Evolutionary conservation across 2,329 filamentous ascomycete genomes (phyloP).

Genomic region (Ophiostoma himal-ulmi): DNA sequence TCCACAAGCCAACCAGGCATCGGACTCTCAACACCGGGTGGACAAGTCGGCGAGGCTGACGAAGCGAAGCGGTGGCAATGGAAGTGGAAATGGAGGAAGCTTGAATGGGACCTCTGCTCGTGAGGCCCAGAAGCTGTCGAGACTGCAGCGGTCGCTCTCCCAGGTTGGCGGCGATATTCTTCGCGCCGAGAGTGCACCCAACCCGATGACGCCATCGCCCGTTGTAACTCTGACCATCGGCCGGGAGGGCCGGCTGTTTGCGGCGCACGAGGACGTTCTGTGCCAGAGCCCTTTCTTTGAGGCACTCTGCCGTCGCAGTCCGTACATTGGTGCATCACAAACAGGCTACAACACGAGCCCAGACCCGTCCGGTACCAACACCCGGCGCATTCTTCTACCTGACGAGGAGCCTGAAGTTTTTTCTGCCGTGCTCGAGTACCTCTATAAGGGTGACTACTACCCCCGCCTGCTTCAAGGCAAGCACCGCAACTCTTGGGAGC

Average conservation of each 20-base stretch:
- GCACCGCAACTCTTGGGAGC: constrained; percentile 79
- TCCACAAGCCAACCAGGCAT: constrained; percentile 49
- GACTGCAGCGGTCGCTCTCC: constrained; percentile 78
- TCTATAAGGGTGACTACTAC: constrained; percentile 96
- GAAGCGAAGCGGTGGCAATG: constrained; percentile 47
- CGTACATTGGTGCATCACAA: constrained; percentile 15
- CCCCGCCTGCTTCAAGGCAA: constrained; percentile 83
- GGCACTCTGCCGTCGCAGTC: constrained; percentile 51
- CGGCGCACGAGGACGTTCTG: constrained; percentile 89
- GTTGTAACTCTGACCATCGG: constrained; percentile 86
- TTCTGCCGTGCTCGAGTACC: constrained; percentile 88
- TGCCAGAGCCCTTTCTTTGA: constrained; percentile 80
- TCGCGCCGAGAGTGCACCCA: constrained; percentile 30
- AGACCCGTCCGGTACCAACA: constrained; percentile 50
- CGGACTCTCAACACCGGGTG: constrained; percentile 53
- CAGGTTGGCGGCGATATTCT: constrained; percentile 35
- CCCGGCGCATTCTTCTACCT: constrained; percentile 67
- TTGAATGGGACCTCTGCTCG: constrained; percentile 41
- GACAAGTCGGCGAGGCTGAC: constrained; percentile 82
- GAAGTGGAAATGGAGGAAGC: constrained; percentile 22
- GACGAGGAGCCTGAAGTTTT: constrained; percentile 86
- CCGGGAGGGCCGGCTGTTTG: constrained; percentile 80
- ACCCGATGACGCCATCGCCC: constrained; percentile 48
- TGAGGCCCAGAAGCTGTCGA: constrained; percentile 73
- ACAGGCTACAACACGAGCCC: constrained; percentile 20